phyloP scores from a whole-genome alignment of 2,329 filamentous ascomycete genomes.

The Bipolaris cookei region DNA sequence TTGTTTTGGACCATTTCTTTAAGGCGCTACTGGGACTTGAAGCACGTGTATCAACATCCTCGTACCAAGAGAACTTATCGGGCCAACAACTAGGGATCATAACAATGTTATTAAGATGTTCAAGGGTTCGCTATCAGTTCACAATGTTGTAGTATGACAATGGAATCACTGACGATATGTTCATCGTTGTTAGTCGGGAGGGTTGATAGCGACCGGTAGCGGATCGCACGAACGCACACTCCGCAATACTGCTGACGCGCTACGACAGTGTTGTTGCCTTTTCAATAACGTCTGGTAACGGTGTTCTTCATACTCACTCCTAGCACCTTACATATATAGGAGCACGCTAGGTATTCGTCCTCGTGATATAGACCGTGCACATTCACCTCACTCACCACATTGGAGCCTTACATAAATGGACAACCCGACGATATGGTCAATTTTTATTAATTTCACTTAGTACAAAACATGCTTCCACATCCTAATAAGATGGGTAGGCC shows the following conservation, averaged over 20 bases:
- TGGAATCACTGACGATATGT: background rate
- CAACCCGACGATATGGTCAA: too few relatives aligned
- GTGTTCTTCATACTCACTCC: too few relatives aligned
- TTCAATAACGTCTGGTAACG: background rate
- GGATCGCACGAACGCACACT: background rate
- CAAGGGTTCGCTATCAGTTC: background rate
- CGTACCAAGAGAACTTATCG: background rate
- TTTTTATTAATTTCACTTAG: background rate
- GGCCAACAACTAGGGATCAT: conserved; percentile 1
- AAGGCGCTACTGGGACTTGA: conserved; percentile 12
- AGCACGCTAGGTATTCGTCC: background rate
- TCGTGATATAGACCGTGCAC: background rate
- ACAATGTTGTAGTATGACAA: background rate
- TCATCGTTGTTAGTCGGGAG: background rate
- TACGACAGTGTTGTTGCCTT: background rate
- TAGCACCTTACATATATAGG: too few relatives aligned
- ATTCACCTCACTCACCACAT: background rate
- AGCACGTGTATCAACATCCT: conserved; percentile 9
- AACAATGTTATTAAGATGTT: background rate
- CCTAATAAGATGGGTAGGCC: background rate
- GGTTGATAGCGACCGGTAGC: background rate
- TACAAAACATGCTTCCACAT: background rate
- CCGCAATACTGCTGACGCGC: background rate
- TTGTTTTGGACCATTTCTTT: conserved; percentile 4
- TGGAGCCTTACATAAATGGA: too few relatives aligned